Percentiles rank a stretch among this genome's conserved stretches.
phyloP scores from a whole-genome alignment of 2,329 filamentous ascomycete genomes.

The Aureobasidium sp. region DNA sequence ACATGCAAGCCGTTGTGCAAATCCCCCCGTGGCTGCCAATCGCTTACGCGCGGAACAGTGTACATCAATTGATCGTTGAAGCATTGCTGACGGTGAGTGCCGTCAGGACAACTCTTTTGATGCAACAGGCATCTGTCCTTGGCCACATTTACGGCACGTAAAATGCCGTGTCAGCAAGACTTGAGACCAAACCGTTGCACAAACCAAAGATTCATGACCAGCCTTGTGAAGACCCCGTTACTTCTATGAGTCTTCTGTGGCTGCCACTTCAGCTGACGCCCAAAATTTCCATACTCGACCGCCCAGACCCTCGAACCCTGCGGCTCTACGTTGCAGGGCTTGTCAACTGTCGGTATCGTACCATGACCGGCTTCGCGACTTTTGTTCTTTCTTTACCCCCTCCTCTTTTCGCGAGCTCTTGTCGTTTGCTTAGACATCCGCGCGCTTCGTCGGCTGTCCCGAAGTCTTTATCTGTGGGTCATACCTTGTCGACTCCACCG shows the following conservation, averaged over 20 bases:
- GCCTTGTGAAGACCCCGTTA: not conserved
- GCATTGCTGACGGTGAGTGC: not conserved
- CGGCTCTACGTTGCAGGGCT: not conserved
- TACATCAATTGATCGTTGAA: not conserved
- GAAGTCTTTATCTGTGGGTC: not conserved
- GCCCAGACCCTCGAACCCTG: not conserved
- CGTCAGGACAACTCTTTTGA: not conserved
- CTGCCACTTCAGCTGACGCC: not conserved
- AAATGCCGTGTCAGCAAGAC: not conserved
- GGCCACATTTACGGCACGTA: not conserved
- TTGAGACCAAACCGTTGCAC: not conserved
- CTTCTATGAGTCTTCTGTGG: not conserved
- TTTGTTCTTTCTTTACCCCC: not conserved
- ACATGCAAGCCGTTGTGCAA: not conserved
- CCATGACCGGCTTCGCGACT: not conserved
- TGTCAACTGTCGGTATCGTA: not conserved
- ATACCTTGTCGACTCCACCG: not conserved
- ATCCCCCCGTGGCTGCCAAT: not conserved
- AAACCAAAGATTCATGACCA: not conserved
- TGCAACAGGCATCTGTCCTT: not conserved
- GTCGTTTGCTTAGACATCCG: not conserved
- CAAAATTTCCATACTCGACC: not conserved
- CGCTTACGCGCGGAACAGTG: not conserved
- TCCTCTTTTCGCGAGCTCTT: not conserved
- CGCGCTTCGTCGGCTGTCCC: not conserved